Evolutionary conservation across 371 early-diverging fungal genomes (phyloP).

Genomic region (Apophysomyces elegans): DNA sequence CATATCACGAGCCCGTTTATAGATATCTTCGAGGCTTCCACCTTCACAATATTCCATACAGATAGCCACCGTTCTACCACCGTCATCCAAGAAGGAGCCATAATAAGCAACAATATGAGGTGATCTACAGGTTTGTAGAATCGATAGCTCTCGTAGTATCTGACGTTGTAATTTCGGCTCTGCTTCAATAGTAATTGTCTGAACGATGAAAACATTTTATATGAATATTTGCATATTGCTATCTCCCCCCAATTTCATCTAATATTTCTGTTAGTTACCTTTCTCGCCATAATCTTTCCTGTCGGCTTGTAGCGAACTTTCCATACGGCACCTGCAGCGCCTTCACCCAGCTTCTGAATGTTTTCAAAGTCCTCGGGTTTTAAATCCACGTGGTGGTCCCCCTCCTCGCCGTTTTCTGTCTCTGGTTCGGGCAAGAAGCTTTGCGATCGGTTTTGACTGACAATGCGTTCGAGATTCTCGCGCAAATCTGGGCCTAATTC

Average conservation of each 20-base stretch:
- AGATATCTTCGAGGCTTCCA: constrained; percentile 80
- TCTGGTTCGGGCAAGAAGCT: constrained; percentile 15
- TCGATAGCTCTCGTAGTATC: constrained; percentile 87
- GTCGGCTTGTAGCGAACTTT: constrained; percentile 81
- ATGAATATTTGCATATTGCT: constrained; percentile 9
- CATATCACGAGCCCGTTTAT: constrained; percentile 64
- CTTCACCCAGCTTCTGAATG: constrained; percentile 81
- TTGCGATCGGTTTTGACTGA: constrained; percentile 33
- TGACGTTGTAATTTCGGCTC: constrained; percentile 72
- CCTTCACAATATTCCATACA: constrained; percentile 93
- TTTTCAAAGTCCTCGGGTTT: constrained; percentile 59
- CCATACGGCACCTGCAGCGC: constrained; percentile 91
- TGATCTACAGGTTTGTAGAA: constrained; percentile 84
- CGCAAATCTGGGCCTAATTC: constrained; percentile 31
- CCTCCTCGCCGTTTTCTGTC: not conserved
- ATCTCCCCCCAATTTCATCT: constrained; percentile 26
- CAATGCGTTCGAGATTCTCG: constrained; percentile 40
- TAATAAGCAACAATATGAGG: constrained; percentile 90
- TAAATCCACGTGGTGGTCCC: constrained; percentile 29
- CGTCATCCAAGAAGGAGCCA: constrained; percentile 89
- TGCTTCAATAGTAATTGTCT: constrained; percentile 66
- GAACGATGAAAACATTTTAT: not conserved
- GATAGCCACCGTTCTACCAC: constrained; percentile 80
- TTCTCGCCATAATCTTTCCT: constrained; percentile 88
- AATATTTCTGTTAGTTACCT: constrained; percentile 50